Evolutionary conservation across 192 early-diverging fungal species (phyloP), one percentile per base, ranked within the genome.

Genomic region (Coemansia sp.): DNA sequence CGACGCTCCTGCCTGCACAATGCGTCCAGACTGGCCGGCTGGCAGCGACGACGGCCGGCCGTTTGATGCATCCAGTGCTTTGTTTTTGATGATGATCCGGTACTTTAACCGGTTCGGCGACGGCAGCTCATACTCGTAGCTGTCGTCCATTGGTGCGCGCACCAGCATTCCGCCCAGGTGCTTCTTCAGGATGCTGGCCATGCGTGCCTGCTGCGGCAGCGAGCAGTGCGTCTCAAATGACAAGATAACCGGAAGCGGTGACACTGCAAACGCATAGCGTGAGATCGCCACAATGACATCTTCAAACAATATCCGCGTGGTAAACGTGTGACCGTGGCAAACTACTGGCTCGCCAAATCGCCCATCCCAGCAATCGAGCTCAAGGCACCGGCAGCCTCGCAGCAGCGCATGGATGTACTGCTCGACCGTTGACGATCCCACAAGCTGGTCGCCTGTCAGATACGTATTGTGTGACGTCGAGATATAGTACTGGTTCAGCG

Each of bases 391-490:
- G 65, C 93, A 95, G 10, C 95, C 95, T 10, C 85, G 76, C 67
- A 91, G 89, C 50, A 97, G 75, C 11, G 91, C 92, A 19, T 92
- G 81, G 45, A 95, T 91, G 66, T 97, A 97, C 6, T 88, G 89
- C 67, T 95, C 94, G 3, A 95, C 89, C 2, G 91, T 90, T 11
- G 88, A 85, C 29, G 87, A 78, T 2, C 93, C 87, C 3, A 87
- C 83, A 4, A 97, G 67, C 77, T 97, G 95, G 61, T 95, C 87
- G 9, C 92, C 87, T 1, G 89, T 69, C 16, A 97, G 85, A 66
- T 97, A 94, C 58, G 95, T 97, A 69, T 97, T 97, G 65, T 97
- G 95, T 17, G 91, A 93, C 1, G 93, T 88, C 53, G 88, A 87
- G 47, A 96, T 90, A 45, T 85, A 94, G 74, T 97, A 97, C 59